Evolutionary conservation across 2,329 filamentous ascomycete genomes (phyloP).

Genomic region (Aspergillus udagawae): DNA sequence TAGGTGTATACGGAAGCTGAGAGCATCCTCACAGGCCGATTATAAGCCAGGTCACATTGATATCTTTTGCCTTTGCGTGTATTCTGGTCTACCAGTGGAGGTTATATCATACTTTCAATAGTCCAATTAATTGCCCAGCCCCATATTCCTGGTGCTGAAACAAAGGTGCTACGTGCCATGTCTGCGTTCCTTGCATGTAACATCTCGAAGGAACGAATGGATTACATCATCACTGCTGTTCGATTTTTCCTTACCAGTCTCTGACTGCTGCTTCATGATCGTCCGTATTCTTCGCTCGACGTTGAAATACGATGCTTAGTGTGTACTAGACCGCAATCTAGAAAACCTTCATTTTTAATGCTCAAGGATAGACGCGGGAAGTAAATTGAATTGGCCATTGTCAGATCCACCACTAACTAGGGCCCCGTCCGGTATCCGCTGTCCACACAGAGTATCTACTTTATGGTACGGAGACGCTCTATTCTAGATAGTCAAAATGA

Average conservation of each 20-base stretch:
- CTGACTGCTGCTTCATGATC: not conserved
- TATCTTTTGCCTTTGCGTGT: not conserved
- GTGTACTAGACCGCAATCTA: not conserved
- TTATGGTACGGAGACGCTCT: not conserved
- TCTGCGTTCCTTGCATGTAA: not conserved
- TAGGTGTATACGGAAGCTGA: slow-evolving; percentile 6
- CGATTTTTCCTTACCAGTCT: not conserved
- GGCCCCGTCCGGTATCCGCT: not conserved
- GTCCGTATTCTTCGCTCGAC: not conserved
- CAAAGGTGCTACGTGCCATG: not conserved
- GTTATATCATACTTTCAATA: not conserved
- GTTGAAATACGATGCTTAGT: not conserved
- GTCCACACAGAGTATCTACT: not conserved
- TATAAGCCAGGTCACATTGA: not conserved
- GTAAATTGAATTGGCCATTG: too few relatives aligned
- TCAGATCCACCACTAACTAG: too few relatives aligned
- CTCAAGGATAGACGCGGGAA: not conserved
- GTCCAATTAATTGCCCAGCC: not conserved
- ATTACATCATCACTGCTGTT: not conserved
- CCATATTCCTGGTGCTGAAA: not conserved
- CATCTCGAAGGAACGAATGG: not conserved
- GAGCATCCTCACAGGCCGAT: not conserved
- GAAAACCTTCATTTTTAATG: not conserved
- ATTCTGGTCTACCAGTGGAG: not conserved
- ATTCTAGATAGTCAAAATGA: not conserved